Percentiles rank a stretch among this genome's conserved stretches.
Evolutionary conservation across 2,329 filamentous ascomycete genomes (phyloP).

Genomic region (Teratosphaeria nubilosa): DNA sequence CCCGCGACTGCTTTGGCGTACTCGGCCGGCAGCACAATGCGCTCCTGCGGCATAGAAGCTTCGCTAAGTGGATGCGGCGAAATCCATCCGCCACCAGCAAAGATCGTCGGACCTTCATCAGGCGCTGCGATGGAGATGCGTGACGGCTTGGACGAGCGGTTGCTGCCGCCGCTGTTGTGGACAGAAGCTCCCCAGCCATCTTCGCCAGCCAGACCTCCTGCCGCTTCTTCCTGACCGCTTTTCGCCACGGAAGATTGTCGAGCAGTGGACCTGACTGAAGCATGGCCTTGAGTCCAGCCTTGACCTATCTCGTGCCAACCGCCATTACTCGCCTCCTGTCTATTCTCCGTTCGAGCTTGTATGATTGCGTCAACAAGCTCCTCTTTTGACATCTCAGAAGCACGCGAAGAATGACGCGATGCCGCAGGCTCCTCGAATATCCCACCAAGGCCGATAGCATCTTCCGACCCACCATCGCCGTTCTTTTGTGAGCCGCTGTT

Average conservation of each 20-base stretch:
- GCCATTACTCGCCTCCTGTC: background rate
- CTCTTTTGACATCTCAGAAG: background rate
- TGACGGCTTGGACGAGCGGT: background rate
- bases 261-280: background rate
- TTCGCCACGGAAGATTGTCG: background rate
- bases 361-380: background rate
- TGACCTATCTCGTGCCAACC: background rate
- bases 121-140: background rate
- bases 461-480: background rate
- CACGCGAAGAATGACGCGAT: background rate
- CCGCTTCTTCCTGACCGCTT: background rate
- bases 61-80: conserved; percentile 24
- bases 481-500: background rate
- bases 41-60: conserved; percentile 15
- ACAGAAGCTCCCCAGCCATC: background rate
- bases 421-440: background rate
- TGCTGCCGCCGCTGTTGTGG: background rate
- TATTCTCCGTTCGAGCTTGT: background rate
- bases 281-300: background rate
- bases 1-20: conserved; percentile 2
- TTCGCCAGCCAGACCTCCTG: background rate
- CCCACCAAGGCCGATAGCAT: background rate
- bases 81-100: conserved; percentile 25
- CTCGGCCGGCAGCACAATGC: conserved; percentile 13
- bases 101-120: conserved; percentile 11